These are phyloP conservation scores for Botrytis fabae DNA, from an alignment of 2,329 filamentous ascomycete genomes.

Conservation along the genomic window DNA sequence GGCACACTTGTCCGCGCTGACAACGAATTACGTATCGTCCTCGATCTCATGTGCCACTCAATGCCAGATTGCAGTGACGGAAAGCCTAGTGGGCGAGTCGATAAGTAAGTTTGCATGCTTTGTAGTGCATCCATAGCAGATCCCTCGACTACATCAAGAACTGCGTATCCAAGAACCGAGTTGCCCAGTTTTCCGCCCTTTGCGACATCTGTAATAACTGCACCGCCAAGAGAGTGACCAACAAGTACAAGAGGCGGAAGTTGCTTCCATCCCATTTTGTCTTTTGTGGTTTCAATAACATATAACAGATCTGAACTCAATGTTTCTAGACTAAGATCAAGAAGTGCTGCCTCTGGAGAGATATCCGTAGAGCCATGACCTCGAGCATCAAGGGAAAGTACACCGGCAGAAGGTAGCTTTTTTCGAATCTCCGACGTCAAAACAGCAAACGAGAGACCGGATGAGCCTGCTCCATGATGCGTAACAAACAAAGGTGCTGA, in stretches of 20 bases:
- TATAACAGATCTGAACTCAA: conserved; percentile 71
- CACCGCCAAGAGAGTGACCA: conserved; percentile 90
- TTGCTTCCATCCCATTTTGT: conserved; percentile 68
- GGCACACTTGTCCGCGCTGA: conserved; percentile 90
- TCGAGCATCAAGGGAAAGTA: conserved; percentile 82
- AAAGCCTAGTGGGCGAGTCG: conserved; percentile 77
- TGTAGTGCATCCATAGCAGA: conserved; percentile 92
- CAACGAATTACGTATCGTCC: conserved; percentile 78
- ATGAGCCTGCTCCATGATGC: conserved; percentile 93
- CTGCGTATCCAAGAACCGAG: conserved; percentile 78
- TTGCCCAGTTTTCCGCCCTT: conserved; percentile 63
- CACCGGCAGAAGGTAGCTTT: conserved; percentile 74
- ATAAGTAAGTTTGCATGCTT: conserved; percentile 91
- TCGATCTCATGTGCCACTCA: conserved; percentile 89
- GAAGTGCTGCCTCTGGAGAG: conserved; percentile 41
- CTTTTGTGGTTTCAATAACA: conserved; percentile 67
- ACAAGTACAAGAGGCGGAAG: conserved; percentile 79
- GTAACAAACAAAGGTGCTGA: conserved; percentile 84
- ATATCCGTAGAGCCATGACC: conserved; percentile 77
- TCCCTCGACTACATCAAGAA: conserved; percentile 93
- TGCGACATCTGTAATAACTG: conserved; percentile 83
- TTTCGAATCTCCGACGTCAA: conserved; percentile 76
- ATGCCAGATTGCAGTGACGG: conserved; percentile 76
- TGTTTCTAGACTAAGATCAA: conserved; percentile 71
- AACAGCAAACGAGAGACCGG: conserved; percentile 86